Conservation (phyloP, 805 yeast species). For the Citeromyces nyonsensis region DNA sequence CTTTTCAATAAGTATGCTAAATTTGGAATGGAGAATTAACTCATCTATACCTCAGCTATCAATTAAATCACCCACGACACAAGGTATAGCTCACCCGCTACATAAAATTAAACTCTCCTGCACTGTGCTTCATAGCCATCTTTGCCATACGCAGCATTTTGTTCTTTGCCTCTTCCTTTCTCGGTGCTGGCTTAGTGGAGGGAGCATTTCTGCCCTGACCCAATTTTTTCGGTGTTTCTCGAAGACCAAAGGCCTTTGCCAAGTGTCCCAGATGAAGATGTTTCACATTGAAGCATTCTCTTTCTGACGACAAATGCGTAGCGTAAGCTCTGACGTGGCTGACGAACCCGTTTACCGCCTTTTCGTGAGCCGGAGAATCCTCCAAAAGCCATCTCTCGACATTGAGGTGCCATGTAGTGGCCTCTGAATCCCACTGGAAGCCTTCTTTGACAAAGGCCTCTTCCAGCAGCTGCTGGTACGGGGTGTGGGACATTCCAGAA, state of each 20-base stretch:
- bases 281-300: slow-evolving; percentile 68
- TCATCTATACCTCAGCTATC: no score
- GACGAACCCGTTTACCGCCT: slow-evolving; percentile 70
- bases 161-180: slow-evolving; percentile 54
- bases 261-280: slow-evolving; percentile 85
- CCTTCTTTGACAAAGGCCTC: slow-evolving; percentile 13
- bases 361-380: slow-evolving; percentile 38
- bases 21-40: no score
- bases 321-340: slow-evolving; percentile 93
- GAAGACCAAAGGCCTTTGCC: slow-evolving; percentile 85
- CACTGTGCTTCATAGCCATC: slow-evolving; percentile 43
- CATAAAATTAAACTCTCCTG: slow-evolving; percentile 58
- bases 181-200: slow-evolving; percentile 15
- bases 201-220: slow-evolving; percentile 25
- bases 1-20: no score
- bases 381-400: slow-evolving; percentile 81
- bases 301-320: slow-evolving; percentile 76
- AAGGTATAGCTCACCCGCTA: no score
- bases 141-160: slow-evolving; percentile 68
- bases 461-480: slow-evolving; percentile 26
- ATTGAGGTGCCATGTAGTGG: slow-evolving; percentile 90
- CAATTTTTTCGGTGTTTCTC: slow-evolving; percentile 84
- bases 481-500: slow-evolving; percentile 27
- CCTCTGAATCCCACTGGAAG: slow-evolving; percentile 71
- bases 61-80: no score